Base-by-base conservation (phyloP, 2,329 filamentous ascomycete species). In the Hypocrella siamensis region DNA sequence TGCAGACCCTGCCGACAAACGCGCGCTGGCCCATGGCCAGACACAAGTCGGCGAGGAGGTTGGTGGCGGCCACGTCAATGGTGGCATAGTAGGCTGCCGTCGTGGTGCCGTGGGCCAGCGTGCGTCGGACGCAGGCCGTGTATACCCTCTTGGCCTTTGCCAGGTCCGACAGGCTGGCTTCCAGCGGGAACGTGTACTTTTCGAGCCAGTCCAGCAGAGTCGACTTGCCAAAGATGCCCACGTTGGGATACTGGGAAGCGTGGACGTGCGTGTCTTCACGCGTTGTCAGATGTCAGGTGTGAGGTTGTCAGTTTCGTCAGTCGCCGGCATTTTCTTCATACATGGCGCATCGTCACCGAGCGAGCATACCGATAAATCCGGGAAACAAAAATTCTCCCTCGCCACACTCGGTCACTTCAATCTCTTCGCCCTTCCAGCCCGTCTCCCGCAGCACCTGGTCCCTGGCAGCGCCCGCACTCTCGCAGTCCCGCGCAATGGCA, bases 11-110 rank as follows among this genome's bases (percentile, higher is more conserved):
- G 19, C 90, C 90, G 26, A 98, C 71, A 41, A 96, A 81, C 6
- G 90, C 90, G 32, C 90, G 68, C 57, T 98, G 90, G 28, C 90
- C 90, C 17, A 71, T 60, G 1, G 58, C 50, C n/a, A 82, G 64
- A 47, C 88, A 94, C 14, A 94, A 70, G 40, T 83, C 74, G 1
- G 86, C 81, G 5, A 98, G 75, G 6, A 93, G 67, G 49, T 93
- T 94, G n/a, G 90, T 98, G 2, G 85, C 75, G 1, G 71, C 65
- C 2, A 93, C 80, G 51, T 93, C 77, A 39, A 84, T 75, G 17
- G 90, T 96, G 36, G 88, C 88, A 53, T 81, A 96, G 65, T 96
- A 96, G n/a, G 83, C 73, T 5, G 85, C 85, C 9, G 82, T 90
- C 1, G 90, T 98, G 8, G 90, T 98, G 39, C 90, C 90, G 49